Evolutionary conservation across 177 flowering plant species (phyloP).

Genomic region (Vitis hybrid): DNA sequence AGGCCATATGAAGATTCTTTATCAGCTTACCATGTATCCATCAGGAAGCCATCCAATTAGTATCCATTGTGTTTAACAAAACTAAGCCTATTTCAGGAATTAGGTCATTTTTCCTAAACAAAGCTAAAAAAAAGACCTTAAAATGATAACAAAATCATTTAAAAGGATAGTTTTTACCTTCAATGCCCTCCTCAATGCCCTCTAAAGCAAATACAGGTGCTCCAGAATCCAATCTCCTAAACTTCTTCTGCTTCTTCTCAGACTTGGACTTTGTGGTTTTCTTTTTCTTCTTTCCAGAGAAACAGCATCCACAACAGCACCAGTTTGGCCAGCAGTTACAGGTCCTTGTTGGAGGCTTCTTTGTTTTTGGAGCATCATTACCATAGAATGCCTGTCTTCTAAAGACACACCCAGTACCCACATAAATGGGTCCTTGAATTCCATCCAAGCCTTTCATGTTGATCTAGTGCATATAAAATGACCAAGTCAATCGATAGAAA

Average conservation of each 20-base stretch:
- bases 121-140: not conserved
- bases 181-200: slow-evolving; percentile 45
- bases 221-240: slow-evolving; percentile 9
- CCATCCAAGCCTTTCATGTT: slow-evolving; percentile 22
- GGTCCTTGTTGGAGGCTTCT: slow-evolving; percentile 18
- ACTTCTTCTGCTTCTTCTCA: slow-evolving; percentile 10
- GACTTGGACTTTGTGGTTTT: slow-evolving; percentile 15
- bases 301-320: slow-evolving; percentile 21
- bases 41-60: too few relatives aligned
- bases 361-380: slow-evolving; percentile 21
- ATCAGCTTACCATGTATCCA: too few relatives aligned
- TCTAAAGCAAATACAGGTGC: slow-evolving; percentile 6
- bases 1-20: too few relatives aligned
- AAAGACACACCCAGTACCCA: slow-evolving; percentile 30
- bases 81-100: too few relatives aligned
- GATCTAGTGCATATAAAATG: slow-evolving; percentile 12
- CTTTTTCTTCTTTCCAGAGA: slow-evolving; percentile 14
- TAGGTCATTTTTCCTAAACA: too few relatives aligned
- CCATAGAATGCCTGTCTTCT: slow-evolving; percentile 27
- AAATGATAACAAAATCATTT: not conserved
- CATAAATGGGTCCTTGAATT: slow-evolving; percentile 18
- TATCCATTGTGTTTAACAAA: too few relatives aligned
- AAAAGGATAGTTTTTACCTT: slow-evolving; percentile 28
- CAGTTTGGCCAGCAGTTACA: slow-evolving; percentile 26
- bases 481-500: not conserved